phyloP scores from a whole-genome alignment of 2,329 filamentous ascomycete species.

The Pestalotiopsis sp. region DNA sequence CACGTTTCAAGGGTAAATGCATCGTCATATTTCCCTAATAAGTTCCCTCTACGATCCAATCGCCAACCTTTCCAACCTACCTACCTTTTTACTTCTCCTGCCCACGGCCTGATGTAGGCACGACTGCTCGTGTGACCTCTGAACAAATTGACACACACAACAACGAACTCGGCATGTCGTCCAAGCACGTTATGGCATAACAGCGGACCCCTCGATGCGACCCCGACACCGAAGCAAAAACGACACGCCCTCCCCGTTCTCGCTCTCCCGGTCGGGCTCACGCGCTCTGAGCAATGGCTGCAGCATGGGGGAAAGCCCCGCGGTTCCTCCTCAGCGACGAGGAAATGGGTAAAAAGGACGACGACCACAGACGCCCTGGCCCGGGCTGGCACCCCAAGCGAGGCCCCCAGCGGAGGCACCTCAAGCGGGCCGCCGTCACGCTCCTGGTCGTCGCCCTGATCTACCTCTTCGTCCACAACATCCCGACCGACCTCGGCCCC shows the following conservation, averaged over 20 bases:
- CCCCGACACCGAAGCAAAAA: background rate
- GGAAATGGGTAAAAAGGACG: slow-evolving; percentile 63
- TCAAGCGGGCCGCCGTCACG: slow-evolving; percentile 55
- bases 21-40: background rate
- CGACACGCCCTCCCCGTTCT: background rate
- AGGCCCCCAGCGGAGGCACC: slow-evolving; percentile 51
- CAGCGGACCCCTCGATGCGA: slow-evolving; percentile 4
- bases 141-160: background rate
- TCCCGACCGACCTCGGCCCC: slow-evolving; percentile 51
- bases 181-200: background rate
- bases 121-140: background rate
- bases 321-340: slow-evolving; percentile 54
- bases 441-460: slow-evolving; percentile 52
- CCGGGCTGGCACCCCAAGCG: slow-evolving; percentile 45
- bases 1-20: slow-evolving; percentile 4
- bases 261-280: background rate
- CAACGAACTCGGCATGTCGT: background rate
- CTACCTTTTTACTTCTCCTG: background rate
- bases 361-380: slow-evolving; percentile 48
- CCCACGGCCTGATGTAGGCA: background rate
- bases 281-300: slow-evolving; percentile 20
- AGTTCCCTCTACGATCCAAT: background rate
- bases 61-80: background rate
- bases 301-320: slow-evolving; percentile 42
- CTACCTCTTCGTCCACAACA: slow-evolving; percentile 67